Percentiles rank a stretch among this genome's conserved stretches.
Evolutionary conservation across 2,329 filamentous ascomycete species (phyloP).

Genomic region (Shiraia sp.): DNA sequence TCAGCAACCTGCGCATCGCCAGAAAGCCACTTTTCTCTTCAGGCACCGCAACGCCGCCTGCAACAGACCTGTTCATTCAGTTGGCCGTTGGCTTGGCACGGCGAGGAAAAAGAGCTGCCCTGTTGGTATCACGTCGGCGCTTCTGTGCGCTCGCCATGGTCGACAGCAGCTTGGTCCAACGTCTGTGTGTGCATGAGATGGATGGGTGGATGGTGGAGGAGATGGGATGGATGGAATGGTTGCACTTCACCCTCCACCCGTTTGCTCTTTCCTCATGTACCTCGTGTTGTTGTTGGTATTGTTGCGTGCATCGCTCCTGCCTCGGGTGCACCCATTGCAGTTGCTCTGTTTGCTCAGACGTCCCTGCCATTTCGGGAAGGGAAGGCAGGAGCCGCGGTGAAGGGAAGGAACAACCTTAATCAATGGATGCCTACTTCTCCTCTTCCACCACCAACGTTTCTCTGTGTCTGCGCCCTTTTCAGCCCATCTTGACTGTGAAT

Average conservation of each 20-base stretch:
- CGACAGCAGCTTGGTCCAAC: slow-evolving; percentile 8
- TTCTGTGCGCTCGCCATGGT: slow-evolving; percentile 12
- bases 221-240: too few relatives aligned
- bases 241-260: slow-evolving; percentile 8
- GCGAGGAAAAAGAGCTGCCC: slow-evolving; percentile 18
- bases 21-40: slow-evolving; percentile 30
- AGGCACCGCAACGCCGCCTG: slow-evolving; percentile 24
- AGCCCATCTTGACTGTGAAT: too few relatives aligned
- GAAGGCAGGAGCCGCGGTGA: slow-evolving; percentile 13
- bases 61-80: not conserved
- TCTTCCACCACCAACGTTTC: too few relatives aligned
- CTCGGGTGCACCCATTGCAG: slow-evolving; percentile 8
- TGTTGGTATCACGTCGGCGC: slow-evolving; percentile 25
- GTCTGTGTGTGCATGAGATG: too few relatives aligned
- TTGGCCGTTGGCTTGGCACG: slow-evolving; percentile 8
- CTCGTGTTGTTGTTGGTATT: slow-evolving; percentile 10
- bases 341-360: slow-evolving; percentile 28
- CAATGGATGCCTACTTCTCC: not conserved
- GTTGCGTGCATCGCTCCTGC: slow-evolving; percentile 22
- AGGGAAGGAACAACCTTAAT: slow-evolving; percentile 15
- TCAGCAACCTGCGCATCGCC: slow-evolving; percentile 28
- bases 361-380: too few relatives aligned
- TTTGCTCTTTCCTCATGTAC: slow-evolving; percentile 9
- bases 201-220: too few relatives aligned
- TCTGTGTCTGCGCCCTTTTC: too few relatives aligned